phyloP scores from a whole-genome alignment of 192 early-diverging fungal species.

The Dimargaris cristalligena region DNA sequence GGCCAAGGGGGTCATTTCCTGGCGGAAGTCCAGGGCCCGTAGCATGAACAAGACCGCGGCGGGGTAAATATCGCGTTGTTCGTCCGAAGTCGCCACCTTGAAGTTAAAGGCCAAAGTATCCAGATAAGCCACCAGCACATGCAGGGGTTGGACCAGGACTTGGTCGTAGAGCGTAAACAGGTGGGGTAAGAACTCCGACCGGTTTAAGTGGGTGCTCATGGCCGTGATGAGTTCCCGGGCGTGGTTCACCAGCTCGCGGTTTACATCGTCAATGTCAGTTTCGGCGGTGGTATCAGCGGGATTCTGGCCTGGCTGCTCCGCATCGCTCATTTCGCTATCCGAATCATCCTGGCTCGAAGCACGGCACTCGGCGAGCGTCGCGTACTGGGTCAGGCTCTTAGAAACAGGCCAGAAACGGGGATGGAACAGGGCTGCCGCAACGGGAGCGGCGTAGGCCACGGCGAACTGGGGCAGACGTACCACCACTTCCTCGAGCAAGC shows the following conservation, averaged over 20 bases:
- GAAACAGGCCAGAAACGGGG: constrained; percentile 1
- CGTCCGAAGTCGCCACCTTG: constrained; percentile 1
- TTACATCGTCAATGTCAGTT: constrained; percentile 19
- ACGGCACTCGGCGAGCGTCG: background rate
- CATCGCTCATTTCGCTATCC: background rate
- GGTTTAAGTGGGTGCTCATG: constrained; percentile 38
- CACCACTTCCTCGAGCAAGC: constrained; percentile 10
- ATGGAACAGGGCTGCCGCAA: constrained; percentile 1
- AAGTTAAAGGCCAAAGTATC: background rate
- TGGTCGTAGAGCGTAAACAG: constrained; percentile 34
- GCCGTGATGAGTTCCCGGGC: constrained; percentile 25
- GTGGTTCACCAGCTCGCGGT: constrained; percentile 25
- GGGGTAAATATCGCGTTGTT: constrained; percentile 2
- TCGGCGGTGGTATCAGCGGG: constrained; percentile 18
- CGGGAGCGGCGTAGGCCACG: background rate
- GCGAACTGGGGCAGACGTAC: constrained; percentile 5
- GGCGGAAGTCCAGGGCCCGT: background rate
- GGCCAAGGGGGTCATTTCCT: background rate
- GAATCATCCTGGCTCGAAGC: background rate
- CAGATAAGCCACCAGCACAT: constrained; percentile 23
- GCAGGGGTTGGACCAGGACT: constrained; percentile 19
- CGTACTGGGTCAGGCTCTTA: background rate
- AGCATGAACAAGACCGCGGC: background rate
- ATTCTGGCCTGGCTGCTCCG: background rate
- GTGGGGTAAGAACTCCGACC: constrained; percentile 43